Evolutionary conservation across 768 basidiomycete genomes (phyloP).

Genomic region (Naganishia antarctica): DNA sequence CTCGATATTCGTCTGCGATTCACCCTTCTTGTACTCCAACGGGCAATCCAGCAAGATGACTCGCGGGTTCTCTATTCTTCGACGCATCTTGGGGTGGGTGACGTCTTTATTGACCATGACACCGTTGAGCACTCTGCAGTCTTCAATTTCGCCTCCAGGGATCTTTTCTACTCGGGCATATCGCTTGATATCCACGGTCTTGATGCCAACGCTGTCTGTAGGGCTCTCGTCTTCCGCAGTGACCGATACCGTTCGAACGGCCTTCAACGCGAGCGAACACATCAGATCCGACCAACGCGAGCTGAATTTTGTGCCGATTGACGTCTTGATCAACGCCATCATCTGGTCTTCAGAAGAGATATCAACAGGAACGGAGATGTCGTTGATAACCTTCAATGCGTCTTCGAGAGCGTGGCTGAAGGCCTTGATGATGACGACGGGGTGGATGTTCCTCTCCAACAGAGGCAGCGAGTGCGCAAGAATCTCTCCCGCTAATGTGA

Average conservation of each 20-base stretch:
- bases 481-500: constrained; percentile 76
- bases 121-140: constrained; percentile 76
- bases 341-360: constrained; percentile 78
- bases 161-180: constrained; percentile 97
- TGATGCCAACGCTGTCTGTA: constrained; percentile 50
- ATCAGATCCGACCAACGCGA: constrained; percentile 94
- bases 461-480: constrained; percentile 89
- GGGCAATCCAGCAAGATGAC: constrained; percentile 90
- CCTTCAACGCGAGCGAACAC: constrained; percentile 89
- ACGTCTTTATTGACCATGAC: constrained; percentile 99
- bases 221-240: constrained; percentile 58
- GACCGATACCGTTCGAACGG: constrained; percentile 76
- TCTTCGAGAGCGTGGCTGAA: constrained; percentile 94
- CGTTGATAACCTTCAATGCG: constrained; percentile 79
- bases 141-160: constrained; percentile 94
- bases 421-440: constrained; percentile 96
- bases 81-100: constrained; percentile 92
- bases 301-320: constrained; percentile 97
- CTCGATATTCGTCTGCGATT: constrained; percentile 97
- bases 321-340: constrained; percentile 94
- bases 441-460: constrained; percentile 94
- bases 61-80: constrained; percentile 81
- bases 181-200: constrained; percentile 94
- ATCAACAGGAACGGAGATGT: constrained; percentile 85
- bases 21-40: constrained; percentile 98